Evolutionary conservation across 169 alveolate species (phyloP).

Genomic region (Babesia sp.): DNA sequence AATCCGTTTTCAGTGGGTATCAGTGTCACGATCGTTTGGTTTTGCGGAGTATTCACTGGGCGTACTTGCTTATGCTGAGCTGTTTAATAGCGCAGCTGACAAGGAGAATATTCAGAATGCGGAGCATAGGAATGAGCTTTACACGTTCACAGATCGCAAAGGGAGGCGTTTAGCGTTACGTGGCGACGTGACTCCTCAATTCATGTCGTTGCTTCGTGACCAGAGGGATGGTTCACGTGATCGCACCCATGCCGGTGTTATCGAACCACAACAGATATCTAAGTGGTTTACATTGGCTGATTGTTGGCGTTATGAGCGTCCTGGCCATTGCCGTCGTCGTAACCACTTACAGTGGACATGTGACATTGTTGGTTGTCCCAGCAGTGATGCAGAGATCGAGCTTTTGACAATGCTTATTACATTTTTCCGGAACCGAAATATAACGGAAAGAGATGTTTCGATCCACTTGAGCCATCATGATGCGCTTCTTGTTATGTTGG

Average conservation of each 20-base stretch:
- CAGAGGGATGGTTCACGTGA: constrained; percentile 3
- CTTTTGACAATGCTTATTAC: constrained; percentile 35
- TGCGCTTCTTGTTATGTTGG: constrained; percentile 7
- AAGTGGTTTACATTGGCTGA: constrained; percentile 70
- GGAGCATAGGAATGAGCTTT: constrained; percentile 58
- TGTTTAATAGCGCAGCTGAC: constrained; percentile 23
- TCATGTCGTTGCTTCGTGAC: constrained; percentile 50
- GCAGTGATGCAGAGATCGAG: constrained; percentile 46
- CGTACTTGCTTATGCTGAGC: constrained; percentile 53
- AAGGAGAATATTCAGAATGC: not conserved
- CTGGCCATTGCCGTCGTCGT: constrained; percentile 57
- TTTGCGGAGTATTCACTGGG: constrained; percentile 64
- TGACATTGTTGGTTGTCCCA: constrained; percentile 48
- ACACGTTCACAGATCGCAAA: constrained; percentile 50
- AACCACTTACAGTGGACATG: constrained; percentile 67
- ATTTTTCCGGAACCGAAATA: constrained; percentile 28
- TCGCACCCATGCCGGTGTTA: not conserved
- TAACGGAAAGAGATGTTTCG: constrained; percentile 37
- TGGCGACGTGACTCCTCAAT: constrained; percentile 68
- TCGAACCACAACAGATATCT: not conserved
- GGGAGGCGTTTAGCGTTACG: constrained; percentile 64
- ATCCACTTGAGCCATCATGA: constrained; percentile 51
- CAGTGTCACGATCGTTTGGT: constrained; percentile 33
- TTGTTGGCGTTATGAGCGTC: constrained; percentile 70
- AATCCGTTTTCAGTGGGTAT: constrained; percentile 29